phyloP scores from a whole-genome alignment of 106 monocot species.

The Acorus calamus region DNA sequence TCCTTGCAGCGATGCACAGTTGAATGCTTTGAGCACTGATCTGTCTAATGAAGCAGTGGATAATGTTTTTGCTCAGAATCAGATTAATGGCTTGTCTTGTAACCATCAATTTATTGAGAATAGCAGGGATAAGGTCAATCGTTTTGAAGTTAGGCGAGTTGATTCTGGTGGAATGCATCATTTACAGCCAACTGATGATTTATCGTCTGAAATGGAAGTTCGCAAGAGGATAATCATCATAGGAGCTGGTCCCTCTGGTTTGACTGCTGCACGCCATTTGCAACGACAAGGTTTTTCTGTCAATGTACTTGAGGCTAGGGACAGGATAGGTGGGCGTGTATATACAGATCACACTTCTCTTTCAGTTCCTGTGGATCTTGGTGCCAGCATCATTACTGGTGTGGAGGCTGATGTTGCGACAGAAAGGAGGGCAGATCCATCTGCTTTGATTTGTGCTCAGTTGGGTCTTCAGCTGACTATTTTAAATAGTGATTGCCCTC shows the following conservation, averaged over 20 bases:
- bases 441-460: conserved; percentile 82
- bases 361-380: conserved; percentile 98
- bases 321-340: conserved; percentile 94
- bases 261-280: conserved; percentile 92
- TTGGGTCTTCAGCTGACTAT: conserved; percentile 81
- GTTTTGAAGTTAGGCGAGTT: conserved; percentile 2
- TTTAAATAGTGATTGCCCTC: conserved; percentile 96
- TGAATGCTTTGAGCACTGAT: not conserved
- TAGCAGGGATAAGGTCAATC: not conserved
- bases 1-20: conserved; percentile 4
- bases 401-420: conserved; percentile 93
- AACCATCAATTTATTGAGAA: conserved; percentile 6
- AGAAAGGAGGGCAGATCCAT: conserved; percentile 91
- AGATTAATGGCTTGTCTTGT: conserved; percentile 3
- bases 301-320: conserved; percentile 84
- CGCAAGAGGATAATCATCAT: conserved; percentile 58
- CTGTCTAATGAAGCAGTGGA: conserved; percentile 1
- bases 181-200: not conserved
- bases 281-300: conserved; percentile 79
- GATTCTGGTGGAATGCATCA: conserved; percentile 4
- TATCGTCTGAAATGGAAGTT: conserved; percentile 12
- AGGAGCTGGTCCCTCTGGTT: conserved; percentile 94
- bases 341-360: conserved; percentile 77
- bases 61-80: conserved; percentile 11
- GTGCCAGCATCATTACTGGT: conserved; percentile 99